Evolutionary conservation across 352 stramenopile species (phyloP), one percentile per base, ranked within the genome.

Genomic region (Phytophthora tubulina): DNA sequence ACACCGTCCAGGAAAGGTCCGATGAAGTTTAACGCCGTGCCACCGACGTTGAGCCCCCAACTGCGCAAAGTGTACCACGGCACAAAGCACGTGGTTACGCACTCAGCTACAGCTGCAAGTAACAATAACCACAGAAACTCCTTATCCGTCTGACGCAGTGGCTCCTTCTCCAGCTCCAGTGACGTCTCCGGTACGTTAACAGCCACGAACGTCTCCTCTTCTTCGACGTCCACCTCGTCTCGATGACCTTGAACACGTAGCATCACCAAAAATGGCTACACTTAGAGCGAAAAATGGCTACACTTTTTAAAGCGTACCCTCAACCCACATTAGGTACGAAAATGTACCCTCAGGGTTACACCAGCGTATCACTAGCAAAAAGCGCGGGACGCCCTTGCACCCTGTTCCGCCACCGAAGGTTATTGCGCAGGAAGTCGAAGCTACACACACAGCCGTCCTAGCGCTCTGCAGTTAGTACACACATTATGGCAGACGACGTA

Each of bases 1-100:
- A 92, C 41, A 1, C 89, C 89, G 42, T 96, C 89, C 41, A 96
- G 67, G 56, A 94, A 94, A 6, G 86, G 81, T 1, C 89, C 89
- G 15, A 95, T 6, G 46, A 90, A 78, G 49, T 96, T 96, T 35
- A 96, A 79, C 39, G 71, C 66, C 30, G 89, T 94, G 4, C 86
- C 89, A 6, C 81, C 85, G n/a, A 81, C 75, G 44, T 94, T 92
- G 1, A 95, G 32, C 4, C 70, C 77, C 64, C 60, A 87, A 5
- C n/a, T 61, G 4, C 46, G 31, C 31, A 90, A 42, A 51, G 70
- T 78, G 74, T 82, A 89, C 7, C 73, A 66, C 17, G 89, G 85
- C 27, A 92, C 58, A 35, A 91, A 94, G 67, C 89, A 95, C 60
- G 89, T 93, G 46, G 88, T 94, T 42, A 93, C 69, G 62, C 87